Percentiles rank a stretch among this genome's conserved stretches.
phyloP scores from a whole-genome alignment of 805 yeast species.

The Ogataea wickerhamii region DNA sequence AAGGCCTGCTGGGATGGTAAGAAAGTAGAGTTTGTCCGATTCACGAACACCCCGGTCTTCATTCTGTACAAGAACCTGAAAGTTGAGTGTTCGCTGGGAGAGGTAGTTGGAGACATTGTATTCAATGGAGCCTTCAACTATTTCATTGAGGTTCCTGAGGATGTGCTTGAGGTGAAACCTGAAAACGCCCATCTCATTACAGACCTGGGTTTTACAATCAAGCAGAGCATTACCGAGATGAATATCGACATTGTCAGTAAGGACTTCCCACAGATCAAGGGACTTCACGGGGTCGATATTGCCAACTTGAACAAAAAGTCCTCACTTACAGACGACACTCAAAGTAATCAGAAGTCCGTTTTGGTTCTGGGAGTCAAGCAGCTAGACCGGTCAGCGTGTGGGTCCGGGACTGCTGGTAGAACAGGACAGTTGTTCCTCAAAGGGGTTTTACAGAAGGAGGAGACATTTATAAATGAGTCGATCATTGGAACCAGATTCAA shows the following conservation, averaged over 20 bases:
- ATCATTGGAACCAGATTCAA: constrained; percentile 23
- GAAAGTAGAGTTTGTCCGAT: constrained; percentile 22
- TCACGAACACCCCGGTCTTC: constrained; percentile 24
- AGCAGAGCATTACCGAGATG: constrained; percentile 10
- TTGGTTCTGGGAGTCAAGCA: constrained; percentile 26
- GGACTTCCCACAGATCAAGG: constrained; percentile 24
- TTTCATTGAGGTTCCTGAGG: constrained; percentile 16
- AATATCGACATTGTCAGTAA: constrained; percentile 13
- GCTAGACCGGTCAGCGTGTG: constrained; percentile 29
- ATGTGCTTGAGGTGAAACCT: constrained; percentile 13
- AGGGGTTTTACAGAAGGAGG: constrained; percentile 5
- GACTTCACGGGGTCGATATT: constrained; percentile 23
- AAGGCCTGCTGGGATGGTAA: constrained; percentile 26
- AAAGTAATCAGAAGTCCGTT: constrained; percentile 19
- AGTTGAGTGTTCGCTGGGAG: constrained; percentile 17
- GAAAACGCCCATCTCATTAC: constrained; percentile 18
- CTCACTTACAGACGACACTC: constrained; percentile 11
- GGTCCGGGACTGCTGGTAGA: constrained; percentile 29
- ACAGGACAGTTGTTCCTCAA: constrained; percentile 21
- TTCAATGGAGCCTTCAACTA: constrained; percentile 28
- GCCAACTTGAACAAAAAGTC: constrained; percentile 9
- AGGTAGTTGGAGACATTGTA: constrained; percentile 24
- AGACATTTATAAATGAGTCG: constrained; percentile 23
- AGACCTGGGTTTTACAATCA: constrained; percentile 21
- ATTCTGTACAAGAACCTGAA: constrained; percentile 14